Base-by-base conservation (phyloP, 306 rosid species). In the Quercus wislizeni region DNA sequence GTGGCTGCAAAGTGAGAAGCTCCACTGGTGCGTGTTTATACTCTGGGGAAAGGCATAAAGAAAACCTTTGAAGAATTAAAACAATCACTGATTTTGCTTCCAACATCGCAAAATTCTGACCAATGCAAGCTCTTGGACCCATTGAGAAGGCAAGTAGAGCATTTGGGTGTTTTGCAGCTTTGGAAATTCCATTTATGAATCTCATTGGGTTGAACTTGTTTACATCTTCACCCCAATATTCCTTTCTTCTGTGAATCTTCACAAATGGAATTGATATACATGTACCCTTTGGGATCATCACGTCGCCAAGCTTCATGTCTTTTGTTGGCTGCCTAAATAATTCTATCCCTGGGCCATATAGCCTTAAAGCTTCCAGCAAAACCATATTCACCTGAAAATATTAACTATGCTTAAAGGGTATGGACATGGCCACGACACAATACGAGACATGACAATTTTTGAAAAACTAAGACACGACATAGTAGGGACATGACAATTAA, bases 141-240 rank as follows among this genome's bases (percentile, higher is more conserved):
- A 59, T 15, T 0, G 75, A 74, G 68, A 84, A 87, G 7, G 90
- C 77, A 35, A 82, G 73, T 8, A 76, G 62, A 5, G 85, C 80
- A 79, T 76, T 57, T 65, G 83, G 84, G 55, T 83, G 80, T 11
- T 74, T 85, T 35, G 88, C 81, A 18, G 83, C 88, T 38, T 80
- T 82, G 4, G 81, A 70, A 52, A 80, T 67, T 54, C 88, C 90
- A 27, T 84, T 76, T 13, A 72, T 43, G 76, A 87, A 87, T 57
- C 90, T 73, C 63, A 73, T 19, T 18, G 88, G 90, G 46, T 87
- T 87, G 85, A 87, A 87, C 49, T 87, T 79, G 9, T 85, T 72
- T 27, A 77, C 88, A 80, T 85, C 90, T 74, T 87, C 80, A 33
- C 87, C 88, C 91, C 85, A 87, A 0, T 69, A 63, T 41, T 74